Evolutionary conservation across 2,329 filamentous ascomycete species (phyloP).

Genomic region (Beauveria pseudobassiana): DNA sequence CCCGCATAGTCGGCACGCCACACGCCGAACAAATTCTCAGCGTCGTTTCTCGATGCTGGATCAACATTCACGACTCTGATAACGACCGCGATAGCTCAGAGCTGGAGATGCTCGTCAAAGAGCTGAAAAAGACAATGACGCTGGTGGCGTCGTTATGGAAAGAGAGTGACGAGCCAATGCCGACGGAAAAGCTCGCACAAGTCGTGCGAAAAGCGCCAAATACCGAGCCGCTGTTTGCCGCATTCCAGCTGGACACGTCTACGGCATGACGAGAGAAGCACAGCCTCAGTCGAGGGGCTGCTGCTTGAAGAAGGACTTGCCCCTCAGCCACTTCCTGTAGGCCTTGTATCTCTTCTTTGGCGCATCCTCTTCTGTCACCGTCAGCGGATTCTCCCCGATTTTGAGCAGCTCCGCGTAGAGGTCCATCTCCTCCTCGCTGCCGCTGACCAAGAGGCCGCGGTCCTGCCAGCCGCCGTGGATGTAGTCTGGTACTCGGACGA

Average conservation of each 20-base stretch:
- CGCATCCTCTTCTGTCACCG: conserved; percentile 78
- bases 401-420: conserved; percentile 72
- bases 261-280: neutral
- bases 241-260: neutral
- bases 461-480: conserved; percentile 61
- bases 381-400: conserved; percentile 75
- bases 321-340: conserved; percentile 88
- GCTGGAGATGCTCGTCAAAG: conserved; percentile 20
- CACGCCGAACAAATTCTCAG: conserved; percentile 59
- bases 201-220: conserved; percentile 15
- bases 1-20: conserved; percentile 46
- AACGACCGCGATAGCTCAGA: neutral
- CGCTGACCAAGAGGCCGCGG: conserved; percentile 46
- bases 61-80: conserved; percentile 39
- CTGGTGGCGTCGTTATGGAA: conserved; percentile 24
- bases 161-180: conserved; percentile 11
- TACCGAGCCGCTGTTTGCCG: conserved; percentile 17
- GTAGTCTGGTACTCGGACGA: conserved; percentile 69
- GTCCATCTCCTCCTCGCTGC: conserved; percentile 35
- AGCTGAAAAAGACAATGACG: conserved; percentile 26
- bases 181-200: neutral
- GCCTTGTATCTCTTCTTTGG: conserved; percentile 94
- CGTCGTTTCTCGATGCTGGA: conserved; percentile 55
- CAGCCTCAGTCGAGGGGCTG: conserved; percentile 50
- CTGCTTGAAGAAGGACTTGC: conserved; percentile 96